Evolutionary conservation across 345 rosid genomes (phyloP).

Genomic region (Moricandia moricandioides): DNA sequence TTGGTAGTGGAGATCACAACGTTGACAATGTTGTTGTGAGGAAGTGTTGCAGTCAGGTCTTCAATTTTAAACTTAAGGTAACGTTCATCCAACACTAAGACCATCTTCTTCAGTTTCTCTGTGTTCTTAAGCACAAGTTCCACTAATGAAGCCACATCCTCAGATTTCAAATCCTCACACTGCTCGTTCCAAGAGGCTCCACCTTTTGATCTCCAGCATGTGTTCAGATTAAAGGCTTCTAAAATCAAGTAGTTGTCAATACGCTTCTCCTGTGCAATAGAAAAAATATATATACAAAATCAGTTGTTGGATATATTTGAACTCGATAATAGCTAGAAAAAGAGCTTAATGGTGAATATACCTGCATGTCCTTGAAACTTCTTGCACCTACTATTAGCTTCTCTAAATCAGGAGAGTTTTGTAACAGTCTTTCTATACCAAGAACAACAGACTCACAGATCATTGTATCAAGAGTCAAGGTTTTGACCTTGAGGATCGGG

Average conservation of each 20-base stretch:
- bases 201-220: slow-evolving; percentile 10
- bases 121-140: neutral
- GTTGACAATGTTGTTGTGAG: neutral
- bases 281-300: neutral
- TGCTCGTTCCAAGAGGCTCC: neutral
- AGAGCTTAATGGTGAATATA: neutral
- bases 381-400: neutral
- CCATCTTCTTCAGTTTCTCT: neutral
- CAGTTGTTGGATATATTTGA: neutral
- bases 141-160: neutral
- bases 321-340: neutral
- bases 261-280: neutral
- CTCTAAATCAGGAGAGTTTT: slow-evolving; percentile 6
- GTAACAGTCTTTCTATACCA: neutral
- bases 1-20: neutral
- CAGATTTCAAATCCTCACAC: neutral
- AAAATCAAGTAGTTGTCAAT: neutral
- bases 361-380: neutral
- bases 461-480: neutral
- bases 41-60: neutral
- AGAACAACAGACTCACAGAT: neutral
- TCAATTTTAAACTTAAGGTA: neutral
- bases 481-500: neutral
- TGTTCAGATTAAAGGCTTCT: neutral
- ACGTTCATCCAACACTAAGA: neutral